phyloP scores from a whole-genome alignment of 768 basidiomycete species.

The Pleurotus citrinopileatus region DNA sequence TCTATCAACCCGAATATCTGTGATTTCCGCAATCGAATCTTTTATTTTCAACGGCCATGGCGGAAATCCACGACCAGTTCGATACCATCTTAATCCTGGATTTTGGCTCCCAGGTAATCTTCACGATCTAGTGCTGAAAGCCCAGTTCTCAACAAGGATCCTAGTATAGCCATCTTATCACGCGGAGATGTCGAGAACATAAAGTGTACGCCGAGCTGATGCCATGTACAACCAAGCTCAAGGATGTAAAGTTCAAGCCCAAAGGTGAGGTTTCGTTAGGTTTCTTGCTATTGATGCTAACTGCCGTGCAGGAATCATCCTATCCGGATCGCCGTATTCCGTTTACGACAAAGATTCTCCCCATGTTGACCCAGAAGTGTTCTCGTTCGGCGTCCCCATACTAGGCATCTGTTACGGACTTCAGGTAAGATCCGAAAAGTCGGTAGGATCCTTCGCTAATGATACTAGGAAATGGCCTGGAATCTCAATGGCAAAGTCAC shows the following conservation, averaged over 20 bases:
- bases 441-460: background rate
- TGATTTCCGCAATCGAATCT: too few species aligned
- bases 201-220: constrained; percentile 97
- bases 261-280: constrained; percentile 57
- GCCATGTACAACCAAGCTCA: constrained; percentile 91
- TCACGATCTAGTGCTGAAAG: background rate
- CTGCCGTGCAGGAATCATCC: constrained; percentile 69
- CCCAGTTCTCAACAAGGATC: constrained; percentile 10
- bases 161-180: constrained; percentile 97
- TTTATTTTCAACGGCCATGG: constrained; percentile 39
- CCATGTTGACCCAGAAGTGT: constrained; percentile 90
- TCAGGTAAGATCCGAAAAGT: constrained; percentile 53
- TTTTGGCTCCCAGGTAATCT: constrained; percentile 88
- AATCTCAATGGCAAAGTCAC: constrained; percentile 80
- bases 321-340: constrained; percentile 97
- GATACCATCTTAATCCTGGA: constrained; percentile 96
- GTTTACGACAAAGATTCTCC: constrained; percentile 93
- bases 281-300: constrained; percentile 1
- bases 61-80: constrained; percentile 92
- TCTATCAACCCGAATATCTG: too few species aligned
- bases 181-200: constrained; percentile 94
- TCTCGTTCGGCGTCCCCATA: constrained; percentile 84
- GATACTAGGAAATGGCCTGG: constrained; percentile 86
- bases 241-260: constrained; percentile 88
- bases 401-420: constrained; percentile 98